Percentiles rank a stretch among this genome's conserved stretches.
phyloP scores from a whole-genome alignment of 495 filamentous ascomycete species.

The Aspergillus coremiiformis region DNA sequence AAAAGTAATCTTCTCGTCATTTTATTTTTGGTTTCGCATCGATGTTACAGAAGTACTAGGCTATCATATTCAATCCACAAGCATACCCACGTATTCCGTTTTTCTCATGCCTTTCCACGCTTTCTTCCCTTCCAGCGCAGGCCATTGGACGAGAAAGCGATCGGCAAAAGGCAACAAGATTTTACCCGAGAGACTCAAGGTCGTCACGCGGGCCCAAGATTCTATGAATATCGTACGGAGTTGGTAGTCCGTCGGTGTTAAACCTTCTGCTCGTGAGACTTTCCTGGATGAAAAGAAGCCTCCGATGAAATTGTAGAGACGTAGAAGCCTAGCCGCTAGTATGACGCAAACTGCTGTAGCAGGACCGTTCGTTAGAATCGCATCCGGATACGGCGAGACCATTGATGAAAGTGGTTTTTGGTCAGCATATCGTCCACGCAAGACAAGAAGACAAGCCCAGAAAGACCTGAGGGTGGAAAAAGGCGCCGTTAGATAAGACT shows the following conservation, averaged over 20 bases:
- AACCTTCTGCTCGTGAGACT: background rate
- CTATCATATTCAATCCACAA: conserved; percentile 41
- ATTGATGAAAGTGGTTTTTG: conserved; percentile 18
- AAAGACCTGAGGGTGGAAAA: conserved; percentile 53
- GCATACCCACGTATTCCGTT: conserved; percentile 38
- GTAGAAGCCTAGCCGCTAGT: conserved; percentile 57
- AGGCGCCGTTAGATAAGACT: conserved; percentile 62
- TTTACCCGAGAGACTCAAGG: conserved; percentile 72
- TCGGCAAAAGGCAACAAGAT: conserved; percentile 60
- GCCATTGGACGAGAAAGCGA: conserved; percentile 72
- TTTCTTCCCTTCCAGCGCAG: conserved; percentile 41
- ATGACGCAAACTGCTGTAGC: conserved; percentile 78
- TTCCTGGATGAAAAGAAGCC: conserved; percentile 1
- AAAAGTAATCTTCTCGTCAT: too few species aligned
- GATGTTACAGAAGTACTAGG: too few species aligned
- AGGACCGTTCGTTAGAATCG: conserved; percentile 84
- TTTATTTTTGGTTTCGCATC: background rate
- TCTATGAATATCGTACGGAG: conserved; percentile 79
- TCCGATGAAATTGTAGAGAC: conserved; percentile 40
- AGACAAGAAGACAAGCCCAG: conserved; percentile 33
- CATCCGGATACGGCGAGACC: conserved; percentile 49
- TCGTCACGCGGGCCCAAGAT: conserved; percentile 77
- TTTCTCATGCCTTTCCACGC: conserved; percentile 37
- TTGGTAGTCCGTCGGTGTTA: conserved; percentile 25
- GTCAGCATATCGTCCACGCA: conserved; percentile 35